Conservation (phyloP, 805 yeast genomes). For the Cyberlindnera saturnus region DNA sequence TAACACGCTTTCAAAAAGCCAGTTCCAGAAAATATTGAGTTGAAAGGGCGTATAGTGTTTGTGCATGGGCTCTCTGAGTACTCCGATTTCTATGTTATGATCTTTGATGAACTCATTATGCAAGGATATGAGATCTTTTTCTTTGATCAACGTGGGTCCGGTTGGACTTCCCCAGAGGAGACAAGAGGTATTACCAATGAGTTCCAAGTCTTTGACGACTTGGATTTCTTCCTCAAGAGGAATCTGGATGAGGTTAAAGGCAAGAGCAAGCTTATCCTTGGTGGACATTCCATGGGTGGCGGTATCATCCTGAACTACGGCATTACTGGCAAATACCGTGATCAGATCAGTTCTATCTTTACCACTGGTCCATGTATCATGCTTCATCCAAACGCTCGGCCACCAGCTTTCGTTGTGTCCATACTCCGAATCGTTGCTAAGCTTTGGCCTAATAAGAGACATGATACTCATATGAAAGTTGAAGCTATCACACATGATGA, state of each 20-base stretch:
- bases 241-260: slow-evolving; percentile 31
- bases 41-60: slow-evolving; percentile 50
- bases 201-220: slow-evolving; percentile 46
- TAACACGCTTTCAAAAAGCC: slow-evolving; percentile 2
- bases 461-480: slow-evolving; percentile 48
- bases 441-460: slow-evolving; percentile 40
- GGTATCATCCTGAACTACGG: slow-evolving; percentile 62
- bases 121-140: slow-evolving; percentile 60
- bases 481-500: slow-evolving; percentile 47
- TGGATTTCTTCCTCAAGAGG: slow-evolving; percentile 48
- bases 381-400: slow-evolving; percentile 53
- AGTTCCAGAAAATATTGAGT: slow-evolving; percentile 28
- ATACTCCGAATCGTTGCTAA: slow-evolving; percentile 36
- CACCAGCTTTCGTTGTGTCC: slow-evolving; percentile 37
- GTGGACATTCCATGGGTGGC: slow-evolving; percentile 84
- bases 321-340: slow-evolving; percentile 44
- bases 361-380: slow-evolving; percentile 55
- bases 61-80: slow-evolving; percentile 74
- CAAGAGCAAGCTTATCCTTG: slow-evolving; percentile 39
- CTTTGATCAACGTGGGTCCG: slow-evolving; percentile 76
- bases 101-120: slow-evolving; percentile 45
- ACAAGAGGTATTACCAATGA: slow-evolving; percentile 54
- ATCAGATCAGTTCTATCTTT: slow-evolving; percentile 40
- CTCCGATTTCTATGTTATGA: slow-evolving; percentile 40
- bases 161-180: slow-evolving; percentile 52